Evolutionary conservation across 495 filamentous ascomycete genomes (phyloP), one percentile per base, ranked within the genome.

Genomic region (Hyaloscypha variabilis): DNA sequence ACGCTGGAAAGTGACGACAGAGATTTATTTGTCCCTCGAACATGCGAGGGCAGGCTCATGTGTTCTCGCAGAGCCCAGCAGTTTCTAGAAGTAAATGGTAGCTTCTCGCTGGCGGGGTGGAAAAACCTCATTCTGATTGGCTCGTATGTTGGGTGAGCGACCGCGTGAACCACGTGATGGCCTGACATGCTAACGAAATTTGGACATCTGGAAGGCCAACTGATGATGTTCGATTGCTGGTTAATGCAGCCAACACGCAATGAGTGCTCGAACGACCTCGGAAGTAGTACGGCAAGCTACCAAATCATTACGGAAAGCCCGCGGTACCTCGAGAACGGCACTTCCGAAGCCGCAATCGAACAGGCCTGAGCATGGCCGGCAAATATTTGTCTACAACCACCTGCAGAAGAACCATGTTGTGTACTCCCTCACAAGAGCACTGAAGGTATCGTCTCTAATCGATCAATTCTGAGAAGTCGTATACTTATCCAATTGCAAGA

Each of bases 381-480:
- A 91, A 72, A 90, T 99, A 78, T 99, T 86, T 78, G 82, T 92
- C 74, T 97, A 90, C 78, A 84, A 84, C 75, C 88, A 99, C 76
- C 82, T 93, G 63, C 81, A 88, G 64, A 90, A 89, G 39, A 91
- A 93, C 60, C 88, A 94, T 75, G 88, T 95, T 30, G 77, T 97
- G 54, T 96, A 96, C 76, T 94, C 92, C 6, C 77, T 93, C 67
- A 84, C 79, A 8, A 86, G 86, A 56, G 77, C 84, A 29, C 70
- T 97, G 39, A 85, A 90, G 69, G 93, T 96, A 79, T 71, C 53
- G 2, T 21, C 21, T 70, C 21, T 21, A 11, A 2, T 28, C 2
- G 26, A 42, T 21, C 8, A 8, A 52, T 30, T 23, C 19, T 23
- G 10, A 10, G 34, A 60, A 13, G 31, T 0, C 8, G 19, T 25